Percentiles rank a stretch among this genome's conserved stretches.
phyloP scores from a whole-genome alignment of 2,329 filamentous ascomycete genomes.

The Escovopsis sp. region DNA sequence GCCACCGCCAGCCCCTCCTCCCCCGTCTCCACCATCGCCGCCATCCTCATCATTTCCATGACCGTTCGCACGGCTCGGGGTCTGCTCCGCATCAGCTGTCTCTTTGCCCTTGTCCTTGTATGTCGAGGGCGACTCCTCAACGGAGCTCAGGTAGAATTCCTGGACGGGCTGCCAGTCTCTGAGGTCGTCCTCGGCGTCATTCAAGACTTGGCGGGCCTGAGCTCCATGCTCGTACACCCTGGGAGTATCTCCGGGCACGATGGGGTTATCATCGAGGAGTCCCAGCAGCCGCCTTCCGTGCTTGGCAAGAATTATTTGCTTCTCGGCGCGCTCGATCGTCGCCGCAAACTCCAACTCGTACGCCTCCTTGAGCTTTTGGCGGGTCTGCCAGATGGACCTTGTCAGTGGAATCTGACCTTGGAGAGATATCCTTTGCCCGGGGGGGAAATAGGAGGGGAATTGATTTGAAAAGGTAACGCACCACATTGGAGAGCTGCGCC shows the following conservation, averaged over 20 bases:
- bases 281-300: conserved; percentile 76
- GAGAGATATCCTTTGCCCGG: background rate
- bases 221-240: conserved; percentile 49
- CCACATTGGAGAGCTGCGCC: conserved; percentile 88
- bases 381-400: conserved; percentile 42
- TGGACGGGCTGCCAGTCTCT: conserved; percentile 50
- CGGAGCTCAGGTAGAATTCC: conserved; percentile 16
- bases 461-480: too few relatives aligned
- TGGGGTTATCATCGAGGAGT: conserved; percentile 76
- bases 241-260: conserved; percentile 71
- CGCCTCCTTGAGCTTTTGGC: conserved; percentile 90
- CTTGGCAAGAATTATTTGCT: conserved; percentile 85
- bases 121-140: conserved; percentile 8
- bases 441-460: background rate
- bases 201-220: conserved; percentile 70
- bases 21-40: background rate
- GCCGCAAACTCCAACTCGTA: conserved; percentile 80
- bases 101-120: conserved; percentile 16
- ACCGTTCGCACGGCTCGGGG: conserved; percentile 3
- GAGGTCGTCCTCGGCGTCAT: conserved; percentile 83
- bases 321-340: conserved; percentile 90
- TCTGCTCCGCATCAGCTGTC: background rate
- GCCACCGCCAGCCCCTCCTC: background rate
- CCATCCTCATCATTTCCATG: background rate
- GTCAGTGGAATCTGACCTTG: background rate